These are phyloP conservation scores for Nissolia schottii DNA, from an alignment of 306 rosid species.

Conservation along the genomic window DNA sequence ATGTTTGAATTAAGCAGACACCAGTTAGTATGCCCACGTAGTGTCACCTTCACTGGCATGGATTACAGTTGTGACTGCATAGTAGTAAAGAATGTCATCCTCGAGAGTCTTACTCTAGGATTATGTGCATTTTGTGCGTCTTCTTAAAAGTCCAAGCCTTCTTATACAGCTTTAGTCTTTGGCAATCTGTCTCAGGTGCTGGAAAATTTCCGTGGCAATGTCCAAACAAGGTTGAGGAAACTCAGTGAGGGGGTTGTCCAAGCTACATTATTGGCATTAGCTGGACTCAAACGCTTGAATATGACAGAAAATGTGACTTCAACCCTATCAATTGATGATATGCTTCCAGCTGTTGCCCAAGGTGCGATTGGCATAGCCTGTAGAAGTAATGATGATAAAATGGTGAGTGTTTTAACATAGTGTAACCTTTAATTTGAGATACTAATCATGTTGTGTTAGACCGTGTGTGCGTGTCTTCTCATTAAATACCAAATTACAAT, in stretches of 20 bases:
- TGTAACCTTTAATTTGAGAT: not conserved
- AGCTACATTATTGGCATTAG: constrained; percentile 93
- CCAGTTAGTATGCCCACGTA: not conserved
- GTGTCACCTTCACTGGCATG: not conserved
- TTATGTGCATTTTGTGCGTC: not conserved
- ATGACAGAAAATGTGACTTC: constrained; percentile 47
- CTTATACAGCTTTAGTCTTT: not conserved
- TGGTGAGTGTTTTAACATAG: constrained; percentile 44
- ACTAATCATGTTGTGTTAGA: not conserved
- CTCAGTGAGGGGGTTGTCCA: constrained; percentile 84
- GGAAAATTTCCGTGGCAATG: constrained; percentile 96
- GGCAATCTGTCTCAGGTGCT: constrained; percentile 53
- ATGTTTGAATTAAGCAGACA: not conserved
- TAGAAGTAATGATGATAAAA: constrained; percentile 51
- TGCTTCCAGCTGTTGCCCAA: constrained; percentile 56
- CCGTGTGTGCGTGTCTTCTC: not conserved
- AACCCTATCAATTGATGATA: constrained; percentile 42
- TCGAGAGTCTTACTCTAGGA: not conserved
- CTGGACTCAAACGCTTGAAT: constrained; percentile 83
- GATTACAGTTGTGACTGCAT: not conserved
- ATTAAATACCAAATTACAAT: not conserved
- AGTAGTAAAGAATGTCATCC: not conserved
- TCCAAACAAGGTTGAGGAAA: constrained; percentile 81
- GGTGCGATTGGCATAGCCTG: constrained; percentile 53
- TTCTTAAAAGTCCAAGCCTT: not conserved